phyloP scores from a whole-genome alignment of 257 asterid genomes.

The Scutellaria minor region DNA sequence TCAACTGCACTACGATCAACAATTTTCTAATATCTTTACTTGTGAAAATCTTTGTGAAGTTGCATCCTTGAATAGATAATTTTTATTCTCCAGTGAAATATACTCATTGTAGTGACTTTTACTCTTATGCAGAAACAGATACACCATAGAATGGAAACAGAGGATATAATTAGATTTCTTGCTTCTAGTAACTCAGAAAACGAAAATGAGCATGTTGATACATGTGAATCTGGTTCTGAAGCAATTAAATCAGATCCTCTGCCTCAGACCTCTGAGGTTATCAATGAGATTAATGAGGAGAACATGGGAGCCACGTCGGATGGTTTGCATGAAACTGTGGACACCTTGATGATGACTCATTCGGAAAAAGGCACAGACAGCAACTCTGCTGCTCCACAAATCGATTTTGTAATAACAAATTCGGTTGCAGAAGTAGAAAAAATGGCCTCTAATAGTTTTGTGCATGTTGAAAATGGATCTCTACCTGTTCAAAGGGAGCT shows the following conservation, averaged over 20 bases:
- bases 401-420: slow-evolving; percentile 46
- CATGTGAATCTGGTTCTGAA: slow-evolving; percentile 39
- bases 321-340: slow-evolving; percentile 46
- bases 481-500: slow-evolving; percentile 48
- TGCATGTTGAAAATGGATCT: slow-evolving; percentile 47
- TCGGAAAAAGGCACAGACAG: slow-evolving; percentile 43
- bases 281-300: slow-evolving; percentile 44
- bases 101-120: slow-evolving; percentile 23
- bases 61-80: background rate
- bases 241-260: slow-evolving; percentile 39
- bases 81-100: slow-evolving; percentile 21
- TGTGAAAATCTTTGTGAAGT: background rate
- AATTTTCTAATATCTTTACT: slow-evolving; percentile 2
- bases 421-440: slow-evolving; percentile 46
- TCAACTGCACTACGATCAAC: slow-evolving; percentile 4
- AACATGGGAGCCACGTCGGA: slow-evolving; percentile 34
- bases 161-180: slow-evolving; percentile 54
- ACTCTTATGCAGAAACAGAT: slow-evolving; percentile 23
- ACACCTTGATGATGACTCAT: slow-evolving; percentile 40
- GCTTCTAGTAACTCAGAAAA: slow-evolving; percentile 51
- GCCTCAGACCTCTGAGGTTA: slow-evolving; percentile 38
- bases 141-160: slow-evolving; percentile 57
- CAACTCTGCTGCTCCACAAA: slow-evolving; percentile 33
- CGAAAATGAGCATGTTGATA: slow-evolving; percentile 46
- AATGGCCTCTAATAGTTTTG: slow-evolving; percentile 31